Percentiles rank a stretch among this genome's conserved stretches.
Evolutionary conservation across 257 asterid species (phyloP).

Genomic region (Solanum raphanifolium): DNA sequence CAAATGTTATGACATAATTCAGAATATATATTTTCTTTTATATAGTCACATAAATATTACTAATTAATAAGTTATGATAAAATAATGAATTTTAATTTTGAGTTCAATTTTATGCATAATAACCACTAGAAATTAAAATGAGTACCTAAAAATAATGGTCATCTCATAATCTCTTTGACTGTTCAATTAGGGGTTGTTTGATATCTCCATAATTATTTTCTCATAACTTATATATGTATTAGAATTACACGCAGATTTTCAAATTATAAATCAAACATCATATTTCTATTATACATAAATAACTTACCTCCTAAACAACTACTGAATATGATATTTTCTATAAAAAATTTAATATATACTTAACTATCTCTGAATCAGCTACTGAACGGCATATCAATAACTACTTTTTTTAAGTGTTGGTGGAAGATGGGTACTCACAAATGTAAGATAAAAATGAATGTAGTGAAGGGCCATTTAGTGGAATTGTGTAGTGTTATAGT

Average conservation of each 20-base stretch:
- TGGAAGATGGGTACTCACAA: not conserved
- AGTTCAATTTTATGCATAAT: too few relatives aligned
- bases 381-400: not conserved
- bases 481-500: not conserved
- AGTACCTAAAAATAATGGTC: too few relatives aligned
- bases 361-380: not conserved
- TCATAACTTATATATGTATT: too few relatives aligned
- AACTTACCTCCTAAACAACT: not conserved
- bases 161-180: not conserved
- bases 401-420: not conserved
- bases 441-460: not conserved
- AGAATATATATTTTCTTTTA: too few relatives aligned
- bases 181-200: too few relatives aligned
- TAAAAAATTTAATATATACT: not conserved
- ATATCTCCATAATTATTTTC: too few relatives aligned
- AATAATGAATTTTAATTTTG: too few relatives aligned
- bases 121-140: not conserved
- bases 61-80: too few relatives aligned
- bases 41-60: too few relatives aligned
- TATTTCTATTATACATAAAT: not conserved
- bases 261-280: fast-evolving
- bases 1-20: too few relatives aligned
- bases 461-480: not conserved
- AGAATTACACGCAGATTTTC: fast-evolving
- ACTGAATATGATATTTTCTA: not conserved